Base-by-base conservation (phyloP, 106 monocot species). In the Dendrobium nobile region DNA sequence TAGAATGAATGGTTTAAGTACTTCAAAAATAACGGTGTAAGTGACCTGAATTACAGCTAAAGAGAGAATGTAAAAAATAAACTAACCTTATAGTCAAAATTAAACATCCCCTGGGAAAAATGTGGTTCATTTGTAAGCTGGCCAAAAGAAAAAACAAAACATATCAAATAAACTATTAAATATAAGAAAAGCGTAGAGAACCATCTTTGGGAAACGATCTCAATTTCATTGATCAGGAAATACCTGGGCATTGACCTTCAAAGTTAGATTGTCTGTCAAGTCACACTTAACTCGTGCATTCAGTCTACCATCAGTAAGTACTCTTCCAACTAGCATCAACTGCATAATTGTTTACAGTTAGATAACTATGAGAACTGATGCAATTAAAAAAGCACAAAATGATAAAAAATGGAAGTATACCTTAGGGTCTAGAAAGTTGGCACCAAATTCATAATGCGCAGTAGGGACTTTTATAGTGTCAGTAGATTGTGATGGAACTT, bases 71-170 rank as follows among this genome's bases (percentile, higher is more conserved):
- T 44, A 75, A 79, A 47, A 37, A 37, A 37, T 0, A 37, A 47
- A 81, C 87, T 72, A 67, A 99, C 99, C 99, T 99, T 99, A 81
- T 95, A 99, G 83, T 99, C 99, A 75, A 95, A 99, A 87, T 99
- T 95, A 87, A 95, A 95, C 99, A 99, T 99, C n/a, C 99, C 95
- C 75, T 99, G 99, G 76, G 99, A 99, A 79, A 80, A 99, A 89
- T 99, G 99, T 54, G 95, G 88, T 79, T 99, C 99, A 81, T 93
- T 91, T 70, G 99, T 93, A 75, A 95, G 99, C 99, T 99, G 91
- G 13, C 19, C 41, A 85, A 77, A 65, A 67, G 2, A 19, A 48
- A 8, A 86, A 73, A 24, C 37, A 37, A 3, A 37, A 47, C 2
- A 41, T 74, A 44, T 74, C 43, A 41, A 74, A 22, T 72, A 74